These are phyloP conservation scores for Leccinum boreale DNA, from an alignment of 768 basidiomycete genomes.

Conservation along the genomic window DNA sequence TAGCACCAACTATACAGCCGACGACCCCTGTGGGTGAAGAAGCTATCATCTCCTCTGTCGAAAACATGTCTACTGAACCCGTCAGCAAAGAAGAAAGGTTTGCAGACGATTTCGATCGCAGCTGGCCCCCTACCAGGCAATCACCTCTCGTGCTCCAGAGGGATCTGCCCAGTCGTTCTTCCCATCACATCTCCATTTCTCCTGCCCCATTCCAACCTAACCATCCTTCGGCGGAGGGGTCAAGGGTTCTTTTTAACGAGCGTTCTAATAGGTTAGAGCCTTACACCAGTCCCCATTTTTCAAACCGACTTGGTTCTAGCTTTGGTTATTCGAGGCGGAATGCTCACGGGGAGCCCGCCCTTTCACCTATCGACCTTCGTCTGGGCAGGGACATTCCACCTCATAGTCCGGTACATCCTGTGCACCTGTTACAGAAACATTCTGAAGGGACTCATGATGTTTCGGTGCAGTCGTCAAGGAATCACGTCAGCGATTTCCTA, in stretches of 20 bases:
- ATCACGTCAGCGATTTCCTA: slow-evolving; percentile 15
- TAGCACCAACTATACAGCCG: slow-evolving; percentile 46
- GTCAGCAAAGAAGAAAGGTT: slow-evolving; percentile 87
- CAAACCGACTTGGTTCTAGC: slow-evolving; percentile 37
- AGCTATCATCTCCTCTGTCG: slow-evolving; percentile 14
- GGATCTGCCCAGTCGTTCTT: slow-evolving; percentile 36
- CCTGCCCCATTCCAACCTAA: slow-evolving; percentile 37
- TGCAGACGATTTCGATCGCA: slow-evolving; percentile 92
- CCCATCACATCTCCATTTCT: slow-evolving; percentile 31
- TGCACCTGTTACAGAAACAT: slow-evolving; percentile 64
- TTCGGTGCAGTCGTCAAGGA: slow-evolving; percentile 16
- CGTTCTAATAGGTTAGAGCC: slow-evolving; percentile 88
- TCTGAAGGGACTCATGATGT: slow-evolving; percentile 20
- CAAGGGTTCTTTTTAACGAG: slow-evolving; percentile 92
- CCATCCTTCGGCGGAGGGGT: slow-evolving; percentile 52
- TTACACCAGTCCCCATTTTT: slow-evolving; percentile 53
- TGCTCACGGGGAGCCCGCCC: slow-evolving; percentile 40
- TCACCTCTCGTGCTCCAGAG: slow-evolving; percentile 43
- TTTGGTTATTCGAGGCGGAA: slow-evolving; percentile 40
- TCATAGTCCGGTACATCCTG: slow-evolving; percentile 36
- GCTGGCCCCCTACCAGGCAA: slow-evolving; percentile 79
- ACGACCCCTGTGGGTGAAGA: slow-evolving; percentile 16
- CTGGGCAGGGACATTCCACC: slow-evolving; percentile 44
- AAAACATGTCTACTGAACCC: slow-evolving; percentile 33
- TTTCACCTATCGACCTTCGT: slow-evolving; percentile 42